Evolutionary conservation across 176 grass and related monocot species (phyloP).

Genomic region (Echinochloa phyllopogon): DNA sequence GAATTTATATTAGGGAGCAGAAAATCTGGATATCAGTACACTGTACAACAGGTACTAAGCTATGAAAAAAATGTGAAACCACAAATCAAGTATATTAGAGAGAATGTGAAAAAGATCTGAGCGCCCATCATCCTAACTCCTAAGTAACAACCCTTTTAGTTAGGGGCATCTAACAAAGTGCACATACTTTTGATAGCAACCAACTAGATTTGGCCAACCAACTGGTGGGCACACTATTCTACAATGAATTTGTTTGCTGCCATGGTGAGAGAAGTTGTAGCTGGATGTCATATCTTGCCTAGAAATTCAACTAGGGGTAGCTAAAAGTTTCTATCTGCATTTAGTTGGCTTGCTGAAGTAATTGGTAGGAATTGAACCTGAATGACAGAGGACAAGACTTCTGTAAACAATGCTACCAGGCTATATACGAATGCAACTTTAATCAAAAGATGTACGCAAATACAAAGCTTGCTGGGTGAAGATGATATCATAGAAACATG

Average conservation of each 20-base stretch:
- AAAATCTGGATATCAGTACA: not conserved
- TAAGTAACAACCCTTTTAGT: not conserved
- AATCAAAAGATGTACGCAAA: not conserved
- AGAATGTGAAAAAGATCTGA: not conserved
- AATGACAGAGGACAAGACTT: not conserved
- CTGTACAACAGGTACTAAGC: not conserved
- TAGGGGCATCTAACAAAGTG: not conserved
- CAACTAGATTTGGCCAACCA: not conserved
- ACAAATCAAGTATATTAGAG: not conserved
- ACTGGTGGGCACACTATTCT: not conserved
- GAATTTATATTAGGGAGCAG: not conserved
- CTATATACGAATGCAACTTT: not conserved
- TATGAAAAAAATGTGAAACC: not conserved
- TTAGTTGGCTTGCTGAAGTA: not conserved
- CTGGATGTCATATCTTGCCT: not conserved
- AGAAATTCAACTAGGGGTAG: slow-evolving; percentile 2
- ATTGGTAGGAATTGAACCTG: not conserved
- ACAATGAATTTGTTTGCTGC: not conserved
- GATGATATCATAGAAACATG: not conserved
- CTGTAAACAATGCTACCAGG: not conserved
- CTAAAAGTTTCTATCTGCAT: not conserved
- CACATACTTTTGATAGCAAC: not conserved
- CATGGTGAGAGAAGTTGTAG: not conserved
- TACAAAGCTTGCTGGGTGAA: not conserved
- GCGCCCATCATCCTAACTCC: not conserved